Conservation (phyloP, 352 stramenopile species). For the Phytophthora palmivora region DNA sequence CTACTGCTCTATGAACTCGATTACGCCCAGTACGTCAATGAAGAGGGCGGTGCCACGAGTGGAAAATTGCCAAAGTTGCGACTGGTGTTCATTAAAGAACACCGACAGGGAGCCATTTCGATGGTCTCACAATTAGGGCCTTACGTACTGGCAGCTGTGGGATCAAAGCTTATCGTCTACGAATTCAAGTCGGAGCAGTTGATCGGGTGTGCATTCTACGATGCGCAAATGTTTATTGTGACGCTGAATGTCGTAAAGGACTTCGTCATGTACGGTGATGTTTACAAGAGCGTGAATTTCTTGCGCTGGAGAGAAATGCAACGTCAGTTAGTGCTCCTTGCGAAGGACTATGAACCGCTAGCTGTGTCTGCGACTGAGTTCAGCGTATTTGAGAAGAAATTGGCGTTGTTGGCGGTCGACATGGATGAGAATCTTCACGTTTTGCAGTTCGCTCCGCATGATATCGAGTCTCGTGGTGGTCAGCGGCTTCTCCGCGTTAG, state of each 20-base stretch:
- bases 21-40: conserved; percentile 88
- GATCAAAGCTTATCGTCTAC: conserved; percentile 91
- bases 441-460: conserved; percentile 85
- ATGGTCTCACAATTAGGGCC: conserved; percentile 76
- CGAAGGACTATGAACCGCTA: conserved; percentile 89
- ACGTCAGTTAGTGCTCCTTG: conserved; percentile 78
- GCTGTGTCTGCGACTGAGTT: conserved; percentile 84
- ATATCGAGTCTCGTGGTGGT: conserved; percentile 86
- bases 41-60: conserved; percentile 75
- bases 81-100: conserved; percentile 88
- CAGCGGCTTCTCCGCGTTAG: conserved; percentile 81
- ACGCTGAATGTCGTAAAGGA: conserved; percentile 85
- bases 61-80: conserved; percentile 82
- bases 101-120: conserved; percentile 85
- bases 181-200: conserved; percentile 91
- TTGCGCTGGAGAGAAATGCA: conserved; percentile 87
- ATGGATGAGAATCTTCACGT: conserved; percentile 90
- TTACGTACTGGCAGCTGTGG: conserved; percentile 85
- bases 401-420: conserved; percentile 79
- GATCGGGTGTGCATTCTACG: conserved; percentile 88
- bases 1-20: conserved; percentile 89
- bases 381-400: conserved; percentile 76
- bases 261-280: conserved; percentile 88
- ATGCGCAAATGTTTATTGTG: conserved; percentile 90
- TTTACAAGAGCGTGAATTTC: conserved; percentile 92